Evolutionary conservation across 2,329 filamentous ascomycete genomes (phyloP).

Genomic region (Cercospora nicotianae): DNA sequence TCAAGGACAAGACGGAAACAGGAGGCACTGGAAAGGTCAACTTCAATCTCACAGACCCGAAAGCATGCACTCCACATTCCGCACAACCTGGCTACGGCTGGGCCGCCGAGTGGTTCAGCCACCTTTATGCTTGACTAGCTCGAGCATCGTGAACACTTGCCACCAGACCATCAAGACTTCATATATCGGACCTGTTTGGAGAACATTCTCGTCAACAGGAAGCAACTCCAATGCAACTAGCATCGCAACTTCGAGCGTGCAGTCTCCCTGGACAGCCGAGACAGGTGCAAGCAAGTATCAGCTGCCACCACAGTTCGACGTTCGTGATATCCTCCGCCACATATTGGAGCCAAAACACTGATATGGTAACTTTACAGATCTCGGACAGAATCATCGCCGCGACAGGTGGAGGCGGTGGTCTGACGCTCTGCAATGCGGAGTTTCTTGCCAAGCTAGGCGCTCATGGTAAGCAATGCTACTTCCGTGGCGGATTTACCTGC

Average conservation of each 20-base stretch:
- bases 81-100: background rate
- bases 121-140: background rate
- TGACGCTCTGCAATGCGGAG: conserved; percentile 45
- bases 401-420: conserved; percentile 32
- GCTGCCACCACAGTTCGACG: conserved; percentile 1
- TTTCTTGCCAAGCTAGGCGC: conserved; percentile 51
- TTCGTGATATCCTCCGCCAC: background rate
- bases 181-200: background rate
- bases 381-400: conserved; percentile 28
- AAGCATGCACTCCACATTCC: conserved; percentile 1
- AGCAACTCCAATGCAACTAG: background rate
- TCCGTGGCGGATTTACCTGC: too few relatives aligned
- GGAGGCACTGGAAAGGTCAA: background rate
- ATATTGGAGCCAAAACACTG: background rate
- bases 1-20: background rate
- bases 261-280: background rate
- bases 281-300: background rate
- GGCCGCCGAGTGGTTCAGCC: background rate
- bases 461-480: conserved; percentile 44
- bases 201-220: background rate
- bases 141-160: background rate
- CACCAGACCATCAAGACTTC: background rate
- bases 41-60: background rate
- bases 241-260: background rate
- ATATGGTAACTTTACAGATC: conserved; percentile 17